Evolutionary conservation across 352 stramenopile species (phyloP), one percentile per base, ranked within the genome.

Genomic region (Phytophthora litchii): DNA sequence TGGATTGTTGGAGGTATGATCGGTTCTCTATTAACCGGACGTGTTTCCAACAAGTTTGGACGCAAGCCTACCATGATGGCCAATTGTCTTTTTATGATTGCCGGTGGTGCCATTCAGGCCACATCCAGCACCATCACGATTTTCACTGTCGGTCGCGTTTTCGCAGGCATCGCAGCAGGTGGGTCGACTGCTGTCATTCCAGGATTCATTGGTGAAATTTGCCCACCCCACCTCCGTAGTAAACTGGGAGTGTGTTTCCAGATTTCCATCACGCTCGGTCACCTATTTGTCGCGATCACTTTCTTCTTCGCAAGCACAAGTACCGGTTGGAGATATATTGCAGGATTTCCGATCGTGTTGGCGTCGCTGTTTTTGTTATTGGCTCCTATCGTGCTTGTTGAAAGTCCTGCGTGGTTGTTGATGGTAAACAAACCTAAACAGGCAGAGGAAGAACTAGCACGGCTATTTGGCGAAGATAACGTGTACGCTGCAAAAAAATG

Each of bases 1-100:
- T 89, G 78, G 78, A 75, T 89, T 47, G 54, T 86, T 32, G 78
- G 76, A 14, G 76, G 74, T 21, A 85, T 84, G 68, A 36, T 87
- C 53, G 47, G 49, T 0, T 54, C 49, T 50, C 53, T 60, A 5
- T 16, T 62, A 9, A 62, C 58, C 14, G 70, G 67, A 8, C 42
- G 52, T 8, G 43, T 79, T 7, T 66, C 74, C 1, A 78, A 88
- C 51, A 48, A 52, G 12, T 78, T 74, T 21, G 78, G 80, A n/a
- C 80, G 76, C 21, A 80, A 76, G 21, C 70, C 38, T 1, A 67
- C 66, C 9, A 64, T 86, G 60, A 62, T 64, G 60, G 32, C 44
- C 43, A 74, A 70, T 40, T 58, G 49, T 35, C 13, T 70, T 32
- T 59, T 85, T 51, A 85, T 85, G 70, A 71, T 77, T 20, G 54